Evolutionary conservation across 768 basidiomycete genomes (phyloP).

Genomic region (Mycena chlorophos): DNA sequence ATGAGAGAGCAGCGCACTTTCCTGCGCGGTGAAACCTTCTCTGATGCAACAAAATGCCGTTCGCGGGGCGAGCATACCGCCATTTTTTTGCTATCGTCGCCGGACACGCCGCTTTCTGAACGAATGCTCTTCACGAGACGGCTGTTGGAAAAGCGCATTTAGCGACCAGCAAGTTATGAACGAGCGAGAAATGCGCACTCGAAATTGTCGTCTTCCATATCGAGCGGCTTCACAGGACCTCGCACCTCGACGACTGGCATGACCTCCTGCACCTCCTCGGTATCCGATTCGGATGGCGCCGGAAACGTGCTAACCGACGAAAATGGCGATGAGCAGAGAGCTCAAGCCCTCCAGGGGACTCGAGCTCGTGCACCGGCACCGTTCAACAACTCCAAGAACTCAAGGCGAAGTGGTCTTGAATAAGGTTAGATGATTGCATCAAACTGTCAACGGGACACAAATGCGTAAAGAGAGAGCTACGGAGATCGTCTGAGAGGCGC

Average conservation of each 20-base stretch:
- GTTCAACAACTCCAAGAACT: no score
- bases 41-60: constrained; percentile 74
- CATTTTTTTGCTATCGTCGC: constrained; percentile 45
- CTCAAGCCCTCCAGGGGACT: no score
- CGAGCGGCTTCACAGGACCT: constrained; percentile 26
- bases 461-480: no score
- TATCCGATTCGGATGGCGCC: constrained; percentile 7
- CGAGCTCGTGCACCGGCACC: no score
- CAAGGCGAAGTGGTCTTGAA: no score
- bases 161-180: background rate
- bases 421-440: no score
- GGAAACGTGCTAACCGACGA: no score
- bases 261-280: constrained; percentile 40
- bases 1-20: constrained; percentile 37
- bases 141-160: constrained; percentile 35
- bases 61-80: constrained; percentile 57
- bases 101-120: background rate
- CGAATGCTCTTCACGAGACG: constrained; percentile 71
- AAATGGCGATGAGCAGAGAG: no score
- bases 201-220: constrained; percentile 58
- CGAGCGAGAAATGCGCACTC: constrained; percentile 39
- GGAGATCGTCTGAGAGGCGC: no score
- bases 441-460: no score
- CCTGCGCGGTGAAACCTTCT: constrained; percentile 51
- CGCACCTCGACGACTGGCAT: no score